Percentiles rank a stretch among this genome's conserved stretches.
phyloP scores from a whole-genome alignment of 106 monocot genomes.

The Gastrodia elata region DNA sequence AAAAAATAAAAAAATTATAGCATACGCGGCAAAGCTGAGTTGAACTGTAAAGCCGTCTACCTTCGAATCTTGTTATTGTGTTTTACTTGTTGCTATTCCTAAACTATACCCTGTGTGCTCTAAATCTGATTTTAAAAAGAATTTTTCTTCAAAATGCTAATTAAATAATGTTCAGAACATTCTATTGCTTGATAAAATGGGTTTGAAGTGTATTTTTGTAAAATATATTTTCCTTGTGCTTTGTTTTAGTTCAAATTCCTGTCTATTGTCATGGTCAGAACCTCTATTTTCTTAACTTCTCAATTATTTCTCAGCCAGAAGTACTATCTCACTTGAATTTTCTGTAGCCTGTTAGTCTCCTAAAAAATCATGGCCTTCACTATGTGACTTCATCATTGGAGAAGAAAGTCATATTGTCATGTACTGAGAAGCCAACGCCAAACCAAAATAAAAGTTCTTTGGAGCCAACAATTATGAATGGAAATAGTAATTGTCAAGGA shows the following conservation, averaged over 20 bases:
- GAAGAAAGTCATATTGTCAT: slow-evolving; percentile 25
- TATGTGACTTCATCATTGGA: slow-evolving; percentile 78
- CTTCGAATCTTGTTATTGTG: too few relatives aligned
- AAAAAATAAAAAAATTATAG: too few relatives aligned
- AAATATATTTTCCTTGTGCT: neutral
- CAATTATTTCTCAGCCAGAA: neutral
- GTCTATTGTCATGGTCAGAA: neutral
- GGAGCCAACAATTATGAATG: neutral
- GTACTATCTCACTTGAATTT: neutral
- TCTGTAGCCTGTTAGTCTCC: slow-evolving; percentile 42
- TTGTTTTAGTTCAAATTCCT: neutral
- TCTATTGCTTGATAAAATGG: neutral
- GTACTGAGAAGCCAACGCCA: slow-evolving; percentile 2
- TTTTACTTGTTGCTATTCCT: too few relatives aligned
- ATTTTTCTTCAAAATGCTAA: neutral
- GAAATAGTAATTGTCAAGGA: slow-evolving; percentile 6
- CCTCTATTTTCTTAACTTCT: neutral
- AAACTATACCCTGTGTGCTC: too few relatives aligned
- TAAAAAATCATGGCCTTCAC: slow-evolving; percentile 36
- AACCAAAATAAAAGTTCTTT: slow-evolving; percentile 7
- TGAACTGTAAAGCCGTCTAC: too few relatives aligned
- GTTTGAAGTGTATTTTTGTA: neutral
- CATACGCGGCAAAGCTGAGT: too few relatives aligned
- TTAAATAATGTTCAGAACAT: neutral
- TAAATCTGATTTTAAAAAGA: too few relatives aligned